Conservation (phyloP, 441 rosid genomes). For the Gossypium davidsonii region DNA sequence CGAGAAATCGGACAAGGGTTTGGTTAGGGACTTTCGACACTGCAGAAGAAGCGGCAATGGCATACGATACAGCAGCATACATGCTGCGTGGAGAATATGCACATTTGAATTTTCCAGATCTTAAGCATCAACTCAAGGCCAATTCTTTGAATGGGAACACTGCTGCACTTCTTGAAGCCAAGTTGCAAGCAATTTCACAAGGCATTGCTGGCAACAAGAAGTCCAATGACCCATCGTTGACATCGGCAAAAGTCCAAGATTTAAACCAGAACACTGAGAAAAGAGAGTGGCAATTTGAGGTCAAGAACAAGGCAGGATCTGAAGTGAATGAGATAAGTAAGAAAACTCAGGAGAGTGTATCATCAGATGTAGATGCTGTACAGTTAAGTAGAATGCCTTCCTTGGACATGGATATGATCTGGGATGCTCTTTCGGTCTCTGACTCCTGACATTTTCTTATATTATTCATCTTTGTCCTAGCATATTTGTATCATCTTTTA, state of each 20-base stretch:
- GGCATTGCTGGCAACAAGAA: conserved; percentile 27
- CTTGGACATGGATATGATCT: conserved; percentile 87
- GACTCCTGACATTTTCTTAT: conserved; percentile 31
- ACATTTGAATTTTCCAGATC: conserved; percentile 69
- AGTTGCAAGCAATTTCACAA: conserved; percentile 55
- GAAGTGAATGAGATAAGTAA: conserved; percentile 28
- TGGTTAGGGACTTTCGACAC: conserved; percentile 84
- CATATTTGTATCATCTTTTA: conserved; percentile 6
- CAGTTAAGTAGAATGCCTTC: conserved; percentile 95
- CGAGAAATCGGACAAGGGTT: conserved; percentile 72
- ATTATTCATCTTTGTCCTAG: background rate
- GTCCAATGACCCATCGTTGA: background rate
- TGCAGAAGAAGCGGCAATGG: conserved; percentile 77
- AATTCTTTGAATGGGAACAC: conserved; percentile 52
- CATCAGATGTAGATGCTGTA: conserved; percentile 46
- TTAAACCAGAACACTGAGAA: conserved; percentile 18
- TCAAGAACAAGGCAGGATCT: conserved; percentile 26
- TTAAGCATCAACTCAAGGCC: conserved; percentile 48
- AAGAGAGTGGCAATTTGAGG: conserved; percentile 25
- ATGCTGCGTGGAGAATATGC: conserved; percentile 72
- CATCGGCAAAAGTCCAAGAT: conserved; percentile 11
- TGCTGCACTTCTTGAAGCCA: conserved; percentile 72
- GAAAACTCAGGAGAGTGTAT: conserved; percentile 18
- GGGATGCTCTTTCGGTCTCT: conserved; percentile 75
- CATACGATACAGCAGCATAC: conserved; percentile 78